A percentile compares a stretch with the other conserved stretches of the same genome.
phyloP scores from a whole-genome alignment of 2,329 filamentous ascomycete species.

The Furcasterigmium furcatum region DNA sequence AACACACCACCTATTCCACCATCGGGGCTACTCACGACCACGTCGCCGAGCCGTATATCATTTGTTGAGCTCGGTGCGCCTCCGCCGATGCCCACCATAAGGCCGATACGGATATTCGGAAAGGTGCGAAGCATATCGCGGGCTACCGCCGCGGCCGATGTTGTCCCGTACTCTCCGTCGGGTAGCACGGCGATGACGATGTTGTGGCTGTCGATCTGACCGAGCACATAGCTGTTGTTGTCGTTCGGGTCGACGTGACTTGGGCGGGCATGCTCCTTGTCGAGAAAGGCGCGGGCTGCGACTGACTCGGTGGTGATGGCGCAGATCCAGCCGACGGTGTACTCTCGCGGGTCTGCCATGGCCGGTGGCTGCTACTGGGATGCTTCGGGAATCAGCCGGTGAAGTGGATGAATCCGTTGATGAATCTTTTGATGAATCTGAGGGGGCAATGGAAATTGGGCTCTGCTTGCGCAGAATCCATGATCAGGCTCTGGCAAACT shows the following conservation, averaged over 20 bases:
- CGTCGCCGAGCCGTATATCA: slow-evolving; percentile 18
- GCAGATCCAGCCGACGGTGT: slow-evolving; percentile 42
- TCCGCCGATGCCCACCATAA: slow-evolving; percentile 27
- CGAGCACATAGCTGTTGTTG: slow-evolving; percentile 22
- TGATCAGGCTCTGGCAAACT: no score
- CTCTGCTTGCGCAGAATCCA: no score
- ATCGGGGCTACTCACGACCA: slow-evolving; percentile 16
- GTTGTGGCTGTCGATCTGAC: slow-evolving; percentile 24
- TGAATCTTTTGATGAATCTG: not conserved
- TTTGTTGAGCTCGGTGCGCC: slow-evolving; percentile 14
- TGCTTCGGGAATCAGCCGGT: not conserved
- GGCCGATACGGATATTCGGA: slow-evolving; percentile 21
- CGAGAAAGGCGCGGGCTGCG: slow-evolving; percentile 33
- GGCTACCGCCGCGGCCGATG: slow-evolving; percentile 24
- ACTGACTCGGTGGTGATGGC: slow-evolving; percentile 30
- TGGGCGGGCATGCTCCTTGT: slow-evolving; percentile 27
- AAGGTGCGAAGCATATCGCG: slow-evolving; percentile 23
- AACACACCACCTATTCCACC: slow-evolving; percentile 3
- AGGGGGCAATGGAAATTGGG: no score
- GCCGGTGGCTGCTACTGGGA: not conserved
- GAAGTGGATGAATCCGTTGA: no score
- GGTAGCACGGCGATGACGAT: slow-evolving; percentile 27
- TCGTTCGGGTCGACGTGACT: slow-evolving; percentile 12
- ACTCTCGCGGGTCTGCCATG: slow-evolving; percentile 13
- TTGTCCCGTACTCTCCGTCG: slow-evolving; percentile 21